Conservation (phyloP, 106 monocot genomes). For the Dendrobium catenatum region DNA sequence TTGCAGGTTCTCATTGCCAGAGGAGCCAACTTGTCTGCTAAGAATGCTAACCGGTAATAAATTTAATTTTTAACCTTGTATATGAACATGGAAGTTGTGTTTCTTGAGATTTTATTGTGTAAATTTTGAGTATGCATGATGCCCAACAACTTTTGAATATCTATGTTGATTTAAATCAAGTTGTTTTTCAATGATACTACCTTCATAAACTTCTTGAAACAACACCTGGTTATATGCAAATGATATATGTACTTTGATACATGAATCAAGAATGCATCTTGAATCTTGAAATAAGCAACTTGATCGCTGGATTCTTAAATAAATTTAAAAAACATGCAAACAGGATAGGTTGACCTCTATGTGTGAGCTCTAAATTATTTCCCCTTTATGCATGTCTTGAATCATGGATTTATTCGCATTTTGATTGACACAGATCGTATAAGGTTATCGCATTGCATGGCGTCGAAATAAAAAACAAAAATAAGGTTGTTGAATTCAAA, state of each 20-base stretch:
- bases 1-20: slow-evolving; percentile 37
- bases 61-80: neutral
- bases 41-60: slow-evolving; percentile 52
- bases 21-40: slow-evolving; percentile 40
- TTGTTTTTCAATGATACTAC: neutral
- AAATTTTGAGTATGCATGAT: neutral
- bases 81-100: neutral
- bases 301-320: neutral
- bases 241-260: neutral
- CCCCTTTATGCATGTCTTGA: neutral
- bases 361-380: neutral
- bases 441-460: neutral
- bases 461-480: neutral
- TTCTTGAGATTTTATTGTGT: neutral
- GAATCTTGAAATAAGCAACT: neutral
- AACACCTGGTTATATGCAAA: neutral
- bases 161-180: neutral
- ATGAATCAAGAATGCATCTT: neutral
- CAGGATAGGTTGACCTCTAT: neutral
- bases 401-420: neutral
- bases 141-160: neutral
- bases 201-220: neutral
- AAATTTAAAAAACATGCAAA: neutral
- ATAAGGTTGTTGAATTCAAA: too few relatives aligned
- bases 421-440: neutral